Evolutionary conservation across 78 protist genomes (phyloP).

Genomic region (Pirum gemmata): DNA sequence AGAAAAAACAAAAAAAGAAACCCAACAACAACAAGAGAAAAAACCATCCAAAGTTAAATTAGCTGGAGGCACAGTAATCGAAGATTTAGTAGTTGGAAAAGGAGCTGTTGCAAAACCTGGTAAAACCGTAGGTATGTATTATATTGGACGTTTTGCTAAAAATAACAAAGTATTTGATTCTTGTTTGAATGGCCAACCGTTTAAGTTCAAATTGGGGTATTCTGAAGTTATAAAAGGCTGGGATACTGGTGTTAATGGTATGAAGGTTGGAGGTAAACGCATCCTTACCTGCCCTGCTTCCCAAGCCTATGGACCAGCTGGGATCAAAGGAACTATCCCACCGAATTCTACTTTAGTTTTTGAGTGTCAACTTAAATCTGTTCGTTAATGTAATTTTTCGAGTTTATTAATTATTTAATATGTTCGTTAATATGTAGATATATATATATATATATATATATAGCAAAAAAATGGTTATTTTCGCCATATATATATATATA

Average conservation of each 20-base stretch:
- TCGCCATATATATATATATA: no score
- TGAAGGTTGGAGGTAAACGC: slow-evolving; percentile 48
- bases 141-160: slow-evolving; percentile 34
- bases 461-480: no score
- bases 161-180: slow-evolving; percentile 39
- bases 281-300: slow-evolving; percentile 25
- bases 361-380: background rate
- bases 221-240: slow-evolving; percentile 49
- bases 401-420: background rate
- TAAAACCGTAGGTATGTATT: slow-evolving; percentile 26
- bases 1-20: no score
- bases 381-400: no score
- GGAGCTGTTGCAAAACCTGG: slow-evolving; percentile 25
- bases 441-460: no score
- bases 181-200: slow-evolving; percentile 15
- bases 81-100: background rate
- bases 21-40: background rate
- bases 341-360: slow-evolving; percentile 33
- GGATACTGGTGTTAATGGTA: slow-evolving; percentile 44
- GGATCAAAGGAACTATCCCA: slow-evolving; percentile 29
- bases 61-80: slow-evolving; percentile 9
- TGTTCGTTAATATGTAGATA: no score
- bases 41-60: background rate
- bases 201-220: slow-evolving; percentile 8
- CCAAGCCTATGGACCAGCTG: slow-evolving; percentile 35